Evolutionary conservation across 306 rosid species (phyloP).

Genomic region (Acacia confusa): DNA sequence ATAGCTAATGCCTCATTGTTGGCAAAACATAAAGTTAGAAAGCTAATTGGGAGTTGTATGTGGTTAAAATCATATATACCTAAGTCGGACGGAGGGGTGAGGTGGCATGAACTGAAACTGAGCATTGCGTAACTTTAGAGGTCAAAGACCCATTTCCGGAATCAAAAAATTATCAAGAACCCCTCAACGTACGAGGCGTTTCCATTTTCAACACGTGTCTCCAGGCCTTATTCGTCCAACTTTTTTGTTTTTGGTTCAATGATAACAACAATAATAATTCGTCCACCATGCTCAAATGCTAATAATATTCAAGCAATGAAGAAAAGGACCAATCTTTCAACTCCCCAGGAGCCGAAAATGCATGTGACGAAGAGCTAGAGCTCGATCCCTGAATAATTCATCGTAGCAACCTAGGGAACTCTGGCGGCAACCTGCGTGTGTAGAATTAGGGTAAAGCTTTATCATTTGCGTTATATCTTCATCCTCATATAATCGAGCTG

Average conservation of each 20-base stretch:
- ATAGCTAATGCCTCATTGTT: too few species aligned
- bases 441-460: conserved; percentile 42
- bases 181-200: neutral
- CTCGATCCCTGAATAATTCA: neutral
- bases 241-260: neutral
- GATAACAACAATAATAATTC: neutral
- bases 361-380: neutral
- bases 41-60: neutral
- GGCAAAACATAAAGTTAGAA: too few species aligned
- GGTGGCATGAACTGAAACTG: neutral
- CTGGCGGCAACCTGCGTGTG: conserved; percentile 53
- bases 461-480: conserved; percentile 21
- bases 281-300: neutral
- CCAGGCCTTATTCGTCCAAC: neutral
- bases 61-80: too few species aligned
- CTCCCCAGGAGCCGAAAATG: neutral
- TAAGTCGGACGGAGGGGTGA: too few species aligned
- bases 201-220: neutral
- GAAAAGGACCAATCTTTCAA: neutral
- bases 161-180: neutral
- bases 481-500: neutral
- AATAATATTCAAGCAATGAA: neutral
- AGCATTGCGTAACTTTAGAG: neutral
- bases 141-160: neutral
- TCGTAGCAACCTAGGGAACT: conserved; percentile 34